phyloP scores from a whole-genome alignment of 352 stramenopile species.

The Pythium vanterpoolii region DNA sequence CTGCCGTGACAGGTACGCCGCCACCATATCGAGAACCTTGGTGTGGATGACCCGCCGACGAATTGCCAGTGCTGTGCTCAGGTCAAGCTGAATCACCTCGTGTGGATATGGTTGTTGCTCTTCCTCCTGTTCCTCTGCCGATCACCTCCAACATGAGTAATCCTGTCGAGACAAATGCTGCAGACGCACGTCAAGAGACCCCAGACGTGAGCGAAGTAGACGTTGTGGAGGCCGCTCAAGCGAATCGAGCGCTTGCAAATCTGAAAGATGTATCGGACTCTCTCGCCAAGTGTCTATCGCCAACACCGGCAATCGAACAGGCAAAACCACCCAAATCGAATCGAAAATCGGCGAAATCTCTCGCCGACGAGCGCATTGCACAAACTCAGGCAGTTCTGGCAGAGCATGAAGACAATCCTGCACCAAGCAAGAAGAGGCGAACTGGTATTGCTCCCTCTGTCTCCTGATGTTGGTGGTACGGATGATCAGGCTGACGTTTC shows the following conservation, averaged over 20 bases:
- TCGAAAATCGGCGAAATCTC: conserved; percentile 4
- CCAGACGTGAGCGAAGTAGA: not conserved
- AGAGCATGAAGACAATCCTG: not conserved
- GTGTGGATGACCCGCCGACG: not conserved
- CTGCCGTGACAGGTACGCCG: not conserved
- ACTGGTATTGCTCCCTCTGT: not conserved
- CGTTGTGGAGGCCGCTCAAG: not conserved
- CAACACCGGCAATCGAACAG: not conserved
- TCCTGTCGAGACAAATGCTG: not conserved
- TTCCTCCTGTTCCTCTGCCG: not conserved
- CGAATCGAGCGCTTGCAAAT: not conserved
- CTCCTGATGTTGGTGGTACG: not conserved
- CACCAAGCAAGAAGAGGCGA: conserved; percentile 1
- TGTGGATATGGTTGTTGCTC: not conserved
- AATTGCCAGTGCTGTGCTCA: not conserved
- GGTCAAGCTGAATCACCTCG: not conserved
- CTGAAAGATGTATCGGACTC: not conserved
- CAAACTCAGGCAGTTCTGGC: not conserved
- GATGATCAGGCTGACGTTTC: not conserved
- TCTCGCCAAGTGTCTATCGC: not conserved
- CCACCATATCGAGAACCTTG: not conserved
- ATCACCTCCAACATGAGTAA: not conserved
- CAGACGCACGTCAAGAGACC: not conserved
- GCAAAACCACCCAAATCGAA: not conserved
- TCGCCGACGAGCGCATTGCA: conserved; percentile 4